Conservation (phyloP, 768 basidiomycete genomes). For the Mycena metata region DNA sequence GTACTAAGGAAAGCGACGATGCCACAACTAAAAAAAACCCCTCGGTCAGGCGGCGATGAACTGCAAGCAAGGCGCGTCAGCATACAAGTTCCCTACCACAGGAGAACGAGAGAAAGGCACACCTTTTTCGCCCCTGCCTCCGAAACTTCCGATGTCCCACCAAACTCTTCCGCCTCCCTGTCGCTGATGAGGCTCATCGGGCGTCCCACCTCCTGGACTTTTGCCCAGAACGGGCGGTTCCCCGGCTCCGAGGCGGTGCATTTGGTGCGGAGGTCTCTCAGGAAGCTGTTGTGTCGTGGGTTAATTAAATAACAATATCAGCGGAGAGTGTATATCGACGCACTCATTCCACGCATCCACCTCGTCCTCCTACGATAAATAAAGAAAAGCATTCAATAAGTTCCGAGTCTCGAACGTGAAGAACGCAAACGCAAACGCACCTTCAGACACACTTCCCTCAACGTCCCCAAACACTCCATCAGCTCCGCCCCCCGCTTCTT, state of each 20-base stretch:
- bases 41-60: no score
- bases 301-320: background rate
- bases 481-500: conserved; percentile 75
- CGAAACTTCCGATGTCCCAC: conserved; percentile 68
- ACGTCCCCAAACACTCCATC: conserved; percentile 75
- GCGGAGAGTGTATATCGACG: conserved; percentile 42
- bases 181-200: conserved; percentile 72
- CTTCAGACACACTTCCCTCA: conserved; percentile 77
- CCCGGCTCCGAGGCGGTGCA: conserved; percentile 68
- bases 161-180: conserved; percentile 70
- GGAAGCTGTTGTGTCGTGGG: conserved; percentile 61
- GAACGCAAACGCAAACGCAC: conserved; percentile 51
- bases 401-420: background rate
- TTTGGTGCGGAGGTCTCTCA: conserved; percentile 67
- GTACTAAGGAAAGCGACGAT: no score
- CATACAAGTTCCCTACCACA: no score
- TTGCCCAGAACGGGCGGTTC: conserved; percentile 77
- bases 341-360: conserved; percentile 86
- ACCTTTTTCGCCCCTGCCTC: conserved; percentile 71
- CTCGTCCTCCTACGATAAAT: conserved; percentile 75
- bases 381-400: background rate
- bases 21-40: no score
- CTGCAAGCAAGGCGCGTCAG: no score
- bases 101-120: conserved; percentile 34
- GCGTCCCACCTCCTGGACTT: conserved; percentile 64